phyloP scores from a whole-genome alignment of 2,329 filamentous ascomycete species.

The Diaporthe batatas region DNA sequence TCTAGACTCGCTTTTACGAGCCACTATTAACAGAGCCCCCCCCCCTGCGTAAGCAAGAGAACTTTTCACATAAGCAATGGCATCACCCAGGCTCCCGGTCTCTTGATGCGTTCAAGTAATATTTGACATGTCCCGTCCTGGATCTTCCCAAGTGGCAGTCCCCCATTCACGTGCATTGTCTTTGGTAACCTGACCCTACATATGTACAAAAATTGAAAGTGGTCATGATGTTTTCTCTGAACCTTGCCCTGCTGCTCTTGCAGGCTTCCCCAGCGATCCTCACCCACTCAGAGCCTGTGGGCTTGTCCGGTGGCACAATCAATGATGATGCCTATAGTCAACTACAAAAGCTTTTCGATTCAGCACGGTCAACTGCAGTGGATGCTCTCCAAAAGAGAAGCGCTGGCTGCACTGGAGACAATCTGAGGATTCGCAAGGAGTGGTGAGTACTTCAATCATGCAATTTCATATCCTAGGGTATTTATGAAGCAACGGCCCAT shows the following conservation, averaged over 20 bases:
- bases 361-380: background rate
- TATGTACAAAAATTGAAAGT: background rate
- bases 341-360: conserved; percentile 3
- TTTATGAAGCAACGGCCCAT: background rate
- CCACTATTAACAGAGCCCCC: background rate
- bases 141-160: background rate
- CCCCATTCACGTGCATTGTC: no score
- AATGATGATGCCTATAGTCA: background rate
- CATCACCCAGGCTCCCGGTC: background rate
- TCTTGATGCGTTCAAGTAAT: background rate
- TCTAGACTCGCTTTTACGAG: background rate
- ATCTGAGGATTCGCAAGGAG: conserved; percentile 6
- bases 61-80: background rate
- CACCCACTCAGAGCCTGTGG: background rate
- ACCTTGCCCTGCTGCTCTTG: conserved; percentile 7
- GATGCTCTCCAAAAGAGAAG: background rate
- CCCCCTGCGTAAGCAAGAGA: background rate
- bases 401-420: background rate
- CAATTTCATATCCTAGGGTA: background rate
- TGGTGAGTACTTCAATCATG: background rate
- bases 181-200: background rate
- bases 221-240: background rate
- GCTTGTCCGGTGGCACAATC: background rate
- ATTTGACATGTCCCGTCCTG: background rate
- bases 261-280: conserved; percentile 3